These are phyloP conservation scores for Trichoderma afroharzianum DNA, from an alignment of 2,329 filamentous ascomycete genomes.

Conservation along the genomic window DNA sequence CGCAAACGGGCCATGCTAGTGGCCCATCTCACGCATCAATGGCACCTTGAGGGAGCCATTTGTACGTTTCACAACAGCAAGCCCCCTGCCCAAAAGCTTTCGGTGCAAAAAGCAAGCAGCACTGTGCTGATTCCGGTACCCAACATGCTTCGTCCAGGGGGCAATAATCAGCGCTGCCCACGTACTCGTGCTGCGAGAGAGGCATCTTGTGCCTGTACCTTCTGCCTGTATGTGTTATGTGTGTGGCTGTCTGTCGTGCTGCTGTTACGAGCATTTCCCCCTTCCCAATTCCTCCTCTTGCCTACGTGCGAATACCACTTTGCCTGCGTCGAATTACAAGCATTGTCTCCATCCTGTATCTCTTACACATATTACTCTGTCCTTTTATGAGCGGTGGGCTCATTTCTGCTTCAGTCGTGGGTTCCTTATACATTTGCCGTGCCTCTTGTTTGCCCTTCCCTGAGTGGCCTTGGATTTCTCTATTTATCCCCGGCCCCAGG, in stretches of 20 bases:
- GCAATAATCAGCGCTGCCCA: background rate
- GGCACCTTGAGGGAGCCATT: constrained; percentile 10
- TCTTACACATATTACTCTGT: background rate
- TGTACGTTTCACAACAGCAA: constrained; percentile 12
- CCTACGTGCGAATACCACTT: background rate
- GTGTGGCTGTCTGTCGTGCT: background rate
- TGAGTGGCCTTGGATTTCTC: background rate
- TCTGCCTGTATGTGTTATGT: background rate
- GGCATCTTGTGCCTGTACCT: background rate
- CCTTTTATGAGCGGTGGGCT: background rate
- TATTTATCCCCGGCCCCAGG: constrained; percentile 15
- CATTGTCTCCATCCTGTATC: background rate
- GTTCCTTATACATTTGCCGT: constrained; percentile 1
- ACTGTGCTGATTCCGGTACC: background rate
- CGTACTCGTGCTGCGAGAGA: background rate
- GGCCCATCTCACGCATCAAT: constrained; percentile 6
- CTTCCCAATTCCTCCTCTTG: background rate
- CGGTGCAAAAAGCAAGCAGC: background rate
- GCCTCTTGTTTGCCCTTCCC: background rate
- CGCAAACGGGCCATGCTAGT: background rate
- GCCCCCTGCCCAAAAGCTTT: background rate
- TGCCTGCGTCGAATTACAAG: background rate
- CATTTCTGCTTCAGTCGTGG: background rate
- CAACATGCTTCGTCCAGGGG: background rate
- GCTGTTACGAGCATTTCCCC: background rate